Conservation (phyloP, 179 eudicot species). For the Gypsophila paniculata region DNA sequence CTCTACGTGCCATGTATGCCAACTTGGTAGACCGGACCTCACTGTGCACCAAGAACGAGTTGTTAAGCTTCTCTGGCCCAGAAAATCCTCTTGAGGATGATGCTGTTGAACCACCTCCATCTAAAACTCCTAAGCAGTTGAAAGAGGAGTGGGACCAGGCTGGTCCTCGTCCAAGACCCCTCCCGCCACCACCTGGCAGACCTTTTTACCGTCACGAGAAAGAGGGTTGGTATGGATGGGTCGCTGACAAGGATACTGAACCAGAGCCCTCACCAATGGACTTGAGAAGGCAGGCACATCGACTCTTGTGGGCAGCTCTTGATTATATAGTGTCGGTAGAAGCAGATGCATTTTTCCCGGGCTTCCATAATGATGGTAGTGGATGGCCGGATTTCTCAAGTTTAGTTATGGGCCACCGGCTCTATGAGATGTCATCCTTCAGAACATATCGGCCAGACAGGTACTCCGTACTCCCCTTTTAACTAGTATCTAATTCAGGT, state of each 20-base stretch:
- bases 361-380: conserved; percentile 86
- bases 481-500: not conserved
- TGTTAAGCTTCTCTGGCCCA: conserved; percentile 55
- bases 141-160: conserved; percentile 88
- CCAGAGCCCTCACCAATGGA: conserved; percentile 63
- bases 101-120: conserved; percentile 38
- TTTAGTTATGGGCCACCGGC: conserved; percentile 93
- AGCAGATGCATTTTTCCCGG: conserved; percentile 95
- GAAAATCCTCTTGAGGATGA: conserved; percentile 53
- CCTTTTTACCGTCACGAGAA: conserved; percentile 85
- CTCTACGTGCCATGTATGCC: conserved; percentile 83
- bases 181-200: conserved; percentile 92
- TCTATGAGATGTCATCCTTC: conserved; percentile 68
- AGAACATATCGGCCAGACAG: conserved; percentile 94
- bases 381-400: conserved; percentile 87
- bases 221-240: conserved; percentile 98
- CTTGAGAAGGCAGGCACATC: conserved; percentile 64
- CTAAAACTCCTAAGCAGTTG: conserved; percentile 46
- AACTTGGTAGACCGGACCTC: conserved; percentile 87
- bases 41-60: conserved; percentile 73
- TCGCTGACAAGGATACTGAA: conserved; percentile 72
- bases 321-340: conserved; percentile 90
- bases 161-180: conserved; percentile 96
- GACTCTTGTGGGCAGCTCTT: conserved; percentile 87
- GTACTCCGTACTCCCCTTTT: conserved; percentile 42